Conservation (phyloP, 495 filamentous ascomycete genomes). For the Lasiosphaeria miniovina region DNA sequence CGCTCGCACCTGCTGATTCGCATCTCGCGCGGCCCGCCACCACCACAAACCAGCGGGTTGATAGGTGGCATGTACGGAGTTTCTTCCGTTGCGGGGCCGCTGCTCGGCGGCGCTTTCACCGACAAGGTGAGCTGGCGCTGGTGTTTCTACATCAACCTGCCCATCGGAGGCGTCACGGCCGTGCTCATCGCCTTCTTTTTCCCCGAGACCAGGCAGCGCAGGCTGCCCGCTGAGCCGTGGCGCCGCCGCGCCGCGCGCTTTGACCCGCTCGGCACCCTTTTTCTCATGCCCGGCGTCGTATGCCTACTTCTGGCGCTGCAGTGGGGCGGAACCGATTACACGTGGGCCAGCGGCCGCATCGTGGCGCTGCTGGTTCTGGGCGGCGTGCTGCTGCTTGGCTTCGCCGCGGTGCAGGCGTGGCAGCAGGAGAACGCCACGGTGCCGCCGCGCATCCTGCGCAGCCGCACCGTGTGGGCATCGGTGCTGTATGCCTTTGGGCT, state of each 20-base stretch:
- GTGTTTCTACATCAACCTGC: slow-evolving; percentile 49
- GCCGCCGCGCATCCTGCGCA: slow-evolving; percentile 56
- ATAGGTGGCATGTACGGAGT: not conserved
- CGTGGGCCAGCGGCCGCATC: slow-evolving; percentile 52
- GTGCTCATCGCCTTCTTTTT: slow-evolving; percentile 32
- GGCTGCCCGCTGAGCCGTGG: slow-evolving; percentile 19
- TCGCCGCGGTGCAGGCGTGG: slow-evolving; percentile 29
- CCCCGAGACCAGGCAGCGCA: slow-evolving; percentile 34
- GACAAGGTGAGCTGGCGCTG: slow-evolving; percentile 23
- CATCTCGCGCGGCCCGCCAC: not conserved
- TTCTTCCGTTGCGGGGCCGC: not conserved
- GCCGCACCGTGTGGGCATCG: slow-evolving; percentile 57
- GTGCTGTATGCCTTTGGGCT: slow-evolving; percentile 48
- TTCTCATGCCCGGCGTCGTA: slow-evolving; percentile 45
- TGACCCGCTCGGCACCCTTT: slow-evolving; percentile 13
- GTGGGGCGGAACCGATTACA: slow-evolving; percentile 57
- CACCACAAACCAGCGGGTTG: no score
- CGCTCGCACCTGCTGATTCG: not conserved
- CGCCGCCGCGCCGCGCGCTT: not conserved
- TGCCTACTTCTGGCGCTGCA: slow-evolving; percentile 57
- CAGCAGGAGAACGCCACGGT: slow-evolving; percentile 44
- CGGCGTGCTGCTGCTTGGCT: slow-evolving; percentile 43
- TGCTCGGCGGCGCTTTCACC: not conserved
- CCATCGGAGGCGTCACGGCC: slow-evolving; percentile 29
- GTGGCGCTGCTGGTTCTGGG: slow-evolving; percentile 31